These are phyloP conservation scores for Coprinellus aureogranulatus DNA, from an alignment of 768 basidiomycete genomes.

Conservation along the genomic window DNA sequence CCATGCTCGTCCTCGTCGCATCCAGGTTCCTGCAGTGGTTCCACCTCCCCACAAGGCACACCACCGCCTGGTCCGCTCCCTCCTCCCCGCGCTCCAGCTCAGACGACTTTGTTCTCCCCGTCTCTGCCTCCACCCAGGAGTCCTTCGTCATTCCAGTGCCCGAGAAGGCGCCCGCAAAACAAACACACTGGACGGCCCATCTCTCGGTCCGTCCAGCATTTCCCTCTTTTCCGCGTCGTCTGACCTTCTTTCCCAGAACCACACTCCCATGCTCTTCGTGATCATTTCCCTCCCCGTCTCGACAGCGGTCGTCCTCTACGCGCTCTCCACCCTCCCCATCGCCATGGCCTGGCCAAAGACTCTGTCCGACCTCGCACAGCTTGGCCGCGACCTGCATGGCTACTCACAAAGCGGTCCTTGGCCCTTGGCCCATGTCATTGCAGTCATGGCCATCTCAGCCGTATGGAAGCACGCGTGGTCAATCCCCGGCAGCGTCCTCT, in stretches of 20 bases:
- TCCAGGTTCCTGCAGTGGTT: slow-evolving; percentile 54
- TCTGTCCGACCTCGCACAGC: slow-evolving; percentile 68
- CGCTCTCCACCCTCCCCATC: slow-evolving; percentile 77
- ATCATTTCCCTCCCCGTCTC: slow-evolving; percentile 61
- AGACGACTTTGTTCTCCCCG: slow-evolving; percentile 32
- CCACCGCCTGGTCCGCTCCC: slow-evolving; percentile 37
- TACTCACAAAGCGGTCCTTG: slow-evolving; percentile 70
- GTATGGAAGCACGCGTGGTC: slow-evolving; percentile 99
- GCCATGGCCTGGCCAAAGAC: slow-evolving; percentile 76
- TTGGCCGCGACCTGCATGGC: slow-evolving; percentile 72
- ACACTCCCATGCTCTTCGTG: slow-evolving; percentile 41
- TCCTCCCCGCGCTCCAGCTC: slow-evolving; percentile 47
- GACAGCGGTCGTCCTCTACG: slow-evolving; percentile 66
- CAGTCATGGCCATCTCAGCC: slow-evolving; percentile 78
- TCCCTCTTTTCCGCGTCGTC: not conserved
- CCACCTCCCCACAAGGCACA: slow-evolving; percentile 41
- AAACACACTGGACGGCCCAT: slow-evolving; percentile 13
- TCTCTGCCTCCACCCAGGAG: slow-evolving; percentile 32
- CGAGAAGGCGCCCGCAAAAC: slow-evolving; percentile 33
- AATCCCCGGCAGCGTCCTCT: slow-evolving; percentile 88
- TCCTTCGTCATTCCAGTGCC: slow-evolving; percentile 39
- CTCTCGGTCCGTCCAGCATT: not conserved
- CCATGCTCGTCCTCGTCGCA: slow-evolving; percentile 52
- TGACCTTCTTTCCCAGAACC: slow-evolving; percentile 25
- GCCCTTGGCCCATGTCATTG: slow-evolving; percentile 73